phyloP scores from a whole-genome alignment of 495 filamentous ascomycete genomes.

The Emericellopsis terricola region DNA sequence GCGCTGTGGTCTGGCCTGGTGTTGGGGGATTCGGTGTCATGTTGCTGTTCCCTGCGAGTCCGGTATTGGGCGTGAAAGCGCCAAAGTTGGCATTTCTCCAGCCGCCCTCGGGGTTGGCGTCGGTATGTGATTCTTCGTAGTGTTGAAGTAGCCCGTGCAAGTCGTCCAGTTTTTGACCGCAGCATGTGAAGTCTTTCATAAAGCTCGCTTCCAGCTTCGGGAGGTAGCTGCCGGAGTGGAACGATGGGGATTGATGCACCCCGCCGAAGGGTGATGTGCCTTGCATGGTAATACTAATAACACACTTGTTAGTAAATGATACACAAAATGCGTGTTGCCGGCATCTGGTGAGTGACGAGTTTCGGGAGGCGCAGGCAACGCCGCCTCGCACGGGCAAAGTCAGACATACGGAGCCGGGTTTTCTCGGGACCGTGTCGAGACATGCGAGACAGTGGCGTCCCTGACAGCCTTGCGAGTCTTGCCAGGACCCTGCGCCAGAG shows the following conservation, averaged over 20 bases:
- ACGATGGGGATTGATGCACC: slow-evolving; percentile 81
- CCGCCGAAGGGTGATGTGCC: slow-evolving; percentile 70
- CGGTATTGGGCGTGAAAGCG: slow-evolving; percentile 8
- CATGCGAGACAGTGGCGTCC: too few relatives aligned
- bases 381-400: too few relatives aligned
- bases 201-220: slow-evolving; percentile 96
- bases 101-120: slow-evolving; percentile 8
- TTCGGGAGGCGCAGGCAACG: too few relatives aligned
- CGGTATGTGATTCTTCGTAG: slow-evolving; percentile 83
- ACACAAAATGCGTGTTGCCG: neutral
- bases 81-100: slow-evolving; percentile 4
- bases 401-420: too few relatives aligned
- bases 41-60: slow-evolving; percentile 6
- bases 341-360: neutral
- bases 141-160: slow-evolving; percentile 91
- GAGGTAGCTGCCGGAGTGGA: slow-evolving; percentile 92
- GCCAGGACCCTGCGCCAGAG: too few relatives aligned
- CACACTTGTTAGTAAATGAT: slow-evolving; percentile 8
- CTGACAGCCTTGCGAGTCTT: too few relatives aligned
- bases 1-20: slow-evolving; percentile 3
- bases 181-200: slow-evolving; percentile 91
- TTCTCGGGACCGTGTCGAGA: too few relatives aligned
- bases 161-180: slow-evolving; percentile 67
- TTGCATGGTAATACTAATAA: slow-evolving; percentile 90
- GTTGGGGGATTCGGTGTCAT: slow-evolving; percentile 9